phyloP scores from a whole-genome alignment of 2,329 filamentous ascomycete genomes.

The Cladobotryum protrusum region DNA sequence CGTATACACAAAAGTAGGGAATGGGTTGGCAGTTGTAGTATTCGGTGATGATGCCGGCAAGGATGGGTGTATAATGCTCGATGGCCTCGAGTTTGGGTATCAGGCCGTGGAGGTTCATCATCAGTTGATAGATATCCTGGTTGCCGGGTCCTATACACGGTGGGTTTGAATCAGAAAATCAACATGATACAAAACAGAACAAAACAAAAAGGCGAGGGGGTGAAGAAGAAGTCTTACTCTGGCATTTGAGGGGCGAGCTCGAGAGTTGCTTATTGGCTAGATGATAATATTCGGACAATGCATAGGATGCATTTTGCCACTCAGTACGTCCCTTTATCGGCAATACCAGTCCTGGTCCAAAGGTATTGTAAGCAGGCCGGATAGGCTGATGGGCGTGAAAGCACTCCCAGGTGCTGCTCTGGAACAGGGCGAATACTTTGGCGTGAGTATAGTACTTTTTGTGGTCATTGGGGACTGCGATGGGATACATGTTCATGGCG shows the following conservation, averaged over 20 bases:
- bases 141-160: background rate
- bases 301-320: no score
- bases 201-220: background rate
- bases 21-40: no score
- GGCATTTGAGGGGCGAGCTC: no score
- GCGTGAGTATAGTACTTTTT: background rate
- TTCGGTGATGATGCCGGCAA: background rate
- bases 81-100: background rate
- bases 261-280: no score
- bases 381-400: no score
- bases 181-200: background rate
- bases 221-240: no score
- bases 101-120: background rate
- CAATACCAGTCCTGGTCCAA: no score
- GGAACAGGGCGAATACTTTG: background rate
- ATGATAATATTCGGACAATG: no score
- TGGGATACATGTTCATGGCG: background rate
- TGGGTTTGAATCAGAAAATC: background rate
- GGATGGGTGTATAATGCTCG: background rate
- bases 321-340: no score
- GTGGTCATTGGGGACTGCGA: background rate
- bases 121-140: background rate
- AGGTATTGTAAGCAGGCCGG: no score
- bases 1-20: no score
- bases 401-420: background rate